Conservation (phyloP, 805 yeast species). For the Candida sithepensis region DNA sequence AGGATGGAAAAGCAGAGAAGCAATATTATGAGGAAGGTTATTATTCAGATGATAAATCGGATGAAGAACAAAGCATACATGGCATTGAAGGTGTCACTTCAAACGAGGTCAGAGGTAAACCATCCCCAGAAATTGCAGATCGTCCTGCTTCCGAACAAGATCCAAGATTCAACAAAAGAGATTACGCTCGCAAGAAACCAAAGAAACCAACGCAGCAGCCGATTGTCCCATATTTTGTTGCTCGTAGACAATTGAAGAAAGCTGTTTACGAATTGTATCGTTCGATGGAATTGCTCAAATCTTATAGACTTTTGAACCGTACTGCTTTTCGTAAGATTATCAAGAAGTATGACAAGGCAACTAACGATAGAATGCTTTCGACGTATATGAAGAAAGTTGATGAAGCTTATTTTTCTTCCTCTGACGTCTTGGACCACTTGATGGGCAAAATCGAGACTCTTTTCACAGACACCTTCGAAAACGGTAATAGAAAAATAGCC, state of each 20-base stretch:
- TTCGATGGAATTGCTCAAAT: slow-evolving; percentile 63
- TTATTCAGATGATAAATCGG: slow-evolving; percentile 18
- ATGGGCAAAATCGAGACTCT: slow-evolving; percentile 62
- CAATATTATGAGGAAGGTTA: slow-evolving; percentile 34
- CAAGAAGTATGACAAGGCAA: slow-evolving; percentile 84
- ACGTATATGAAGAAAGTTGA: slow-evolving; percentile 58
- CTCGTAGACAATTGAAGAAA: slow-evolving; percentile 61
- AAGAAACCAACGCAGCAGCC: slow-evolving; percentile 3
- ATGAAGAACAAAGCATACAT: slow-evolving; percentile 1
- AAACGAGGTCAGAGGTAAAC: not conserved
- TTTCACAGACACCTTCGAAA: slow-evolving; percentile 62
- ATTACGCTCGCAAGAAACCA: slow-evolving; percentile 38
- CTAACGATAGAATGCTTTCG: slow-evolving; percentile 40
- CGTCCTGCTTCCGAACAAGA: slow-evolving; percentile 12
- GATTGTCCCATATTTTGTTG: slow-evolving; percentile 55
- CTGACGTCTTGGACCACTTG: slow-evolving; percentile 65
- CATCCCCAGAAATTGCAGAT: not conserved
- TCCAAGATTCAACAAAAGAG: slow-evolving; percentile 39
- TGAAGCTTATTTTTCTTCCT: slow-evolving; percentile 52
- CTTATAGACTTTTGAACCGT: slow-evolving; percentile 71
- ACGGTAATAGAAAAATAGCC: slow-evolving; percentile 67
- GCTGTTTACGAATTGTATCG: slow-evolving; percentile 74
- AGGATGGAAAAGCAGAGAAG: slow-evolving; percentile 29
- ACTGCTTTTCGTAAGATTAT: slow-evolving; percentile 87
- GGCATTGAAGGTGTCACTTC: not conserved